phyloP scores from a whole-genome alignment of 108 stramenopile genomes.

The Seminavis robusta region DNA sequence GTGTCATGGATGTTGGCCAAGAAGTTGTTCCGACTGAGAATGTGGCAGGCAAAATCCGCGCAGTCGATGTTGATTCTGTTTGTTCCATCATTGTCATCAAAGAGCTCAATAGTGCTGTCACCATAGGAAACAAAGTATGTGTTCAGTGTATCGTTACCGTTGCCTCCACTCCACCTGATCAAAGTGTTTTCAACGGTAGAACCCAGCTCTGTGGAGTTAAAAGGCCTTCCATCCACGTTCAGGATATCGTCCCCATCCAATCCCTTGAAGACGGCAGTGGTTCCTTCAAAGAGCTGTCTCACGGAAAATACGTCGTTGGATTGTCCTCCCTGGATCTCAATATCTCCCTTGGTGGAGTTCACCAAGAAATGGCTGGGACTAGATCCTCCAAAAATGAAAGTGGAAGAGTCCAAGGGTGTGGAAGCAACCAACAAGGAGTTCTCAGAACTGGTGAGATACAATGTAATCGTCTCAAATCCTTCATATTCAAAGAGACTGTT shows the following conservation, averaged over 20 bases:
- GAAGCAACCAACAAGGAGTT: background rate
- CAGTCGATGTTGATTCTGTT: slow-evolving; percentile 23
- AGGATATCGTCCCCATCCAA: slow-evolving; percentile 23
- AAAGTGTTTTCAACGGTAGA: slow-evolving; percentile 23
- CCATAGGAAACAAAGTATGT: slow-evolving; percentile 20
- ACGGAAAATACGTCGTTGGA: background rate
- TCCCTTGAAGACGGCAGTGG: background rate
- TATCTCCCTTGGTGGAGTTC: background rate
- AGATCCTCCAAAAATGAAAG: background rate
- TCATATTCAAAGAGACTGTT: too few relatives aligned
- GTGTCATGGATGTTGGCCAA: slow-evolving; percentile 30
- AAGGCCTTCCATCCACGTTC: slow-evolving; percentile 11
- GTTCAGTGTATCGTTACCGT: slow-evolving; percentile 16
- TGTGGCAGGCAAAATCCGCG: slow-evolving; percentile 19
- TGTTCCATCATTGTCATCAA: slow-evolving; percentile 18
- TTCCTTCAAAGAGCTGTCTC: background rate
- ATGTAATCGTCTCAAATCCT: background rate
- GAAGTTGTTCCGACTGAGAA: slow-evolving; percentile 25
- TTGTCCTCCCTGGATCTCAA: background rate
- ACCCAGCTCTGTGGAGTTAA: background rate
- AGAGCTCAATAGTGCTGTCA: slow-evolving; percentile 13
- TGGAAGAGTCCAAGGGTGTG: background rate
- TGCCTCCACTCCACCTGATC: slow-evolving; percentile 29
- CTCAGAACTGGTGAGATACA: background rate
- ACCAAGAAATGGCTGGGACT: background rate